A percentile compares a stretch with the other conserved stretches of the same genome.
Conservation (phyloP, 2,329 filamentous ascomycete genomes). For the Didymella keratinophila region DNA sequence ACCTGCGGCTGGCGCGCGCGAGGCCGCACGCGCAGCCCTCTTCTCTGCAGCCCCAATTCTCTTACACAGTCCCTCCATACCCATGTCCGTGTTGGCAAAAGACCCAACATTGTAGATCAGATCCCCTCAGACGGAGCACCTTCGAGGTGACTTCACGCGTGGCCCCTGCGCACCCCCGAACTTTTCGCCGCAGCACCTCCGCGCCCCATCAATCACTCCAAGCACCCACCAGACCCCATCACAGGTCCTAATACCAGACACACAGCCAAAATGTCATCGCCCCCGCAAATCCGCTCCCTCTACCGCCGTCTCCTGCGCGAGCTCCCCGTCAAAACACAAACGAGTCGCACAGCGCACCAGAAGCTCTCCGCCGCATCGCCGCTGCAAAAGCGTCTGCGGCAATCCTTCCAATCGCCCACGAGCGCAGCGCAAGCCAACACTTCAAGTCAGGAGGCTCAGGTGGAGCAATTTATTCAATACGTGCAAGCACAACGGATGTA, state of each 20-base stretch:
- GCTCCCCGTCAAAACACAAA: constrained; percentile 65
- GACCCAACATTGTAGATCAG: neutral
- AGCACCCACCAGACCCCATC: too few relatives aligned
- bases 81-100: constrained; percentile 11
- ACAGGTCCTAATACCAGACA: too few relatives aligned
- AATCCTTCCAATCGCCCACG: constrained; percentile 50
- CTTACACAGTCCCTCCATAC: constrained; percentile 3
- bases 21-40: constrained; percentile 10
- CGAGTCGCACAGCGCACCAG: constrained; percentile 40
- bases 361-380: constrained; percentile 67
- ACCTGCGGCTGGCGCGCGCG: constrained; percentile 6
- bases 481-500: constrained; percentile 87
- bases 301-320: constrained; percentile 91
- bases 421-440: constrained; percentile 2
- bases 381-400: constrained; percentile 74
- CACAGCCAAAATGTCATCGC: constrained; percentile 45
- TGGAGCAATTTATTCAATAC: constrained; percentile 82
- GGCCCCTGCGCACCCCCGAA: constrained; percentile 19
- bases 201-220: too few relatives aligned
- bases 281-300: constrained; percentile 71
- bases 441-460: constrained; percentile 56
- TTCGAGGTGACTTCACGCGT: neutral
- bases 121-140: neutral
- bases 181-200: constrained; percentile 20
- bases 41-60: constrained; percentile 2